Evolutionary conservation across 495 filamentous ascomycete species (phyloP).

Genomic region (Arthonia radiata): DNA sequence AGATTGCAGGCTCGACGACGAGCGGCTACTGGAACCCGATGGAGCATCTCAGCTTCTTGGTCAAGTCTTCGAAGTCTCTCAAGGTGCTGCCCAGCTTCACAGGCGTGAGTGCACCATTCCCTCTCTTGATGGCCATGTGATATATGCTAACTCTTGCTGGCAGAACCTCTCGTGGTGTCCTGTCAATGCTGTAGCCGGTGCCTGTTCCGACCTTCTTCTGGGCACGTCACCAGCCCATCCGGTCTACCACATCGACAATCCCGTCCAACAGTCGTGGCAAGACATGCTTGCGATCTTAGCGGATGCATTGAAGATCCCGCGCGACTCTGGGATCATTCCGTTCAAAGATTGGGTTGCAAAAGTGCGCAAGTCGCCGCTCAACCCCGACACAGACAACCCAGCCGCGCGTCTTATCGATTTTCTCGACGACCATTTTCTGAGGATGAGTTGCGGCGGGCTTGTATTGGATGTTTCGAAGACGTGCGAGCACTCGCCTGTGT

Average conservation of each 20-base stretch:
- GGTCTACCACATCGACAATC: conserved; percentile 33
- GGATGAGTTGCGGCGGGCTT: conserved; percentile 29
- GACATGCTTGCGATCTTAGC: conserved; percentile 19
- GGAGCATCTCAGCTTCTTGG: conserved; percentile 23
- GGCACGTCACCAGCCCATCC: conserved; percentile 9
- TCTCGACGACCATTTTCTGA: conserved; percentile 22
- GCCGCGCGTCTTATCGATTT: conserved; percentile 22
- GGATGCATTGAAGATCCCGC: conserved; percentile 15
- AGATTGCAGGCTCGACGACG: conserved; percentile 22
- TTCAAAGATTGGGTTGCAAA: conserved; percentile 22
- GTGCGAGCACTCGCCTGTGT: conserved; percentile 19
- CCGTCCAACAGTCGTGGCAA: conserved; percentile 21
- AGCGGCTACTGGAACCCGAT: conserved; percentile 27
- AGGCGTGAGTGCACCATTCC: too few relatives aligned
- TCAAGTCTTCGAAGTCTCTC: conserved; percentile 26
- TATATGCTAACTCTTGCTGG: too few relatives aligned
- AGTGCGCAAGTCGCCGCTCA: conserved; percentile 11
- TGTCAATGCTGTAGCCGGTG: conserved; percentile 20
- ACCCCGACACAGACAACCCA: conserved; percentile 21
- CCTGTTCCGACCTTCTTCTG: conserved; percentile 16
- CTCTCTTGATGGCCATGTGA: too few relatives aligned
- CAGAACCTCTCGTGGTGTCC: conserved; percentile 27
- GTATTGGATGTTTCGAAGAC: conserved; percentile 18
- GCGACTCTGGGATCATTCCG: conserved; percentile 15
- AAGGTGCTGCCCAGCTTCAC: conserved; percentile 18